Evolutionary conservation across 805 yeast genomes (phyloP), one percentile per base, ranked within the genome.

Genomic region (Yarrowia sp.): DNA sequence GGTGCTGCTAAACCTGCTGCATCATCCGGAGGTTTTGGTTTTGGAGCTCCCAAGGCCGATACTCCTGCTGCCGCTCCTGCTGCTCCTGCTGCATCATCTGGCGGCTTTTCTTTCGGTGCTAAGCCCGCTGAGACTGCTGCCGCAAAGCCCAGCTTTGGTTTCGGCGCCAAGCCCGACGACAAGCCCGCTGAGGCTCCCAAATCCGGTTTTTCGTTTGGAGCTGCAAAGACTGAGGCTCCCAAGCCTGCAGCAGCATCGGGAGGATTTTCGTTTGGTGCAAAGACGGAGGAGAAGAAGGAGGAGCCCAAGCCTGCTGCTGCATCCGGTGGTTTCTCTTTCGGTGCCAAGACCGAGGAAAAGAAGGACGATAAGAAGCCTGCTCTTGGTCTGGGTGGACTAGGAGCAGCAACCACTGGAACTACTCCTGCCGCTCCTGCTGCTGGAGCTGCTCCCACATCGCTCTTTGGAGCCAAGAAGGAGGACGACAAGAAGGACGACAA

Each of bases 301-400:
- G 45, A 73, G 14, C 71, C 73, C 36, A 55, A 55, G 14, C 62
- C 62, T 15, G 61, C 61, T 31, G 31, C 47, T 8, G 39, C 53
- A 4, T 66, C 73, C 5, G 71, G 74, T 64, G 71, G 72, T 15
- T 66, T 65, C 18, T 63, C 69, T 14, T 55, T 66, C 51, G 68
- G 66, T 13, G 43, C 61, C 22, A 51, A 66, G 39, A 51, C 68
- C 4, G 68, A 64, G 33, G 42, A 66, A 60, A 32, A 65, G 66
- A 45, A 69, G 62, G 67, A 68, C 15, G 39, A 65, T 18, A 48
- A 53, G 1, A 43, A 65, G 33, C 61, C 71, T 14, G 18, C 18
- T 18, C 32, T 43, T 8, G 14, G 47, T 15, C 31, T 45, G n/a
- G 50, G 50, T 8, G 14, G 47, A 10, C 31, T 45, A n/a, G 50